Base-by-base conservation (phyloP, 31 red algal genomes). In the Porphyra umbilicalis region DNA sequence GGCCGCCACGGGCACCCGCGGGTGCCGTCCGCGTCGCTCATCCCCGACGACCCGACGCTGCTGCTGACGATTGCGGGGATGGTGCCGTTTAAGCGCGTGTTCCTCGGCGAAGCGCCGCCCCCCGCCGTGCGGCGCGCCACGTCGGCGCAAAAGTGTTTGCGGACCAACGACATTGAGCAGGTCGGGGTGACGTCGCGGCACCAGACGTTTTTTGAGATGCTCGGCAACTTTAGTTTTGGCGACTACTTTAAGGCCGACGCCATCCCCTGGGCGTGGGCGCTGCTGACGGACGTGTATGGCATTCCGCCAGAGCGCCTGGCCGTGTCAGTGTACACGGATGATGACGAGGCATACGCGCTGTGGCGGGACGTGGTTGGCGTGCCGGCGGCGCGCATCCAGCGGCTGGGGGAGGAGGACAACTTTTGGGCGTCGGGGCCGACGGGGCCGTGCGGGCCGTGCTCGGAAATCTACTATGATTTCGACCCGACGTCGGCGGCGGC, bases 141-240 rank as follows among this genome's bases (percentile, higher is more conserved):
- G 37, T 90, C 86, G 6, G 89, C 92, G 11, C 97, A 99, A 76
- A 90, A 93, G 85, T 99, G 97, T 77, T 83, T 99, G n/a, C 88
- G 94, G 33, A 93, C 94, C 4, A 99, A 97, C 57, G 97, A 99
- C 77, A 90, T 99, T 37, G 94, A 99, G 74, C 95, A 99, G 75
- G 97, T 99, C 10, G 97, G 97, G 6, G 78, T 86, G 10, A 97
- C 94, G 32, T 90, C 79, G 38, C 68, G 94, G 6, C 97, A 99
- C 83, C 94, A 97, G 57, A 99, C 97, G 30, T 99, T 99, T 79
- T 99, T 99, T 82, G 97, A 99, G 85, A 99, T 99, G 97, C 92
- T 99, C 4, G 97, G 97, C 74, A 99, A 99, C 80, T 99, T 96
- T 77, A 93, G 89, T 6, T 99, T 99, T 78, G 97, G 92, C 30